phyloP scores from a whole-genome alignment of 2,329 filamentous ascomycete species.

The Beauveria scarabaeidicola region DNA sequence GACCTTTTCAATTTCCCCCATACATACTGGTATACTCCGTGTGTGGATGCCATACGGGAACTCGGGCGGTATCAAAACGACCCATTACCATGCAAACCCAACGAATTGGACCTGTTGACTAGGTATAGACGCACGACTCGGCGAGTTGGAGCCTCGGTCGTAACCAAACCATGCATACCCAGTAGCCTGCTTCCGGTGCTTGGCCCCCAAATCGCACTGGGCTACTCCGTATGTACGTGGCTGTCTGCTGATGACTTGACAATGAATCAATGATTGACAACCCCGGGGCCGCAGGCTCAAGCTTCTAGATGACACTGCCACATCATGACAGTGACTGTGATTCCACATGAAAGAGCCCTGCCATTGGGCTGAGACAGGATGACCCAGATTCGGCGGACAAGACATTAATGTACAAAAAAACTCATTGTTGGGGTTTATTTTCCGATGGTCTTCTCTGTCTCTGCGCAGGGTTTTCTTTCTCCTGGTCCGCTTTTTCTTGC shows the following conservation, averaged over 20 bases:
- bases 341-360: neutral
- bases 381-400: neutral
- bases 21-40: neutral
- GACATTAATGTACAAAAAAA: neutral
- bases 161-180: neutral
- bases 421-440: neutral
- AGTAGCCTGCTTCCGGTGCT: neutral
- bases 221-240: too few species aligned
- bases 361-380: conserved; percentile 1
- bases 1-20: neutral
- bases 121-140: neutral
- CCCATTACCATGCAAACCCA: neutral
- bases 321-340: neutral
- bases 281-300: neutral
- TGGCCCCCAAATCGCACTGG: conserved; percentile 1
- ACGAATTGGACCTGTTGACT: neutral
- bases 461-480: neutral
- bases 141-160: neutral
- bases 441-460: neutral
- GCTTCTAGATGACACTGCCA: neutral
- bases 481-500: neutral
- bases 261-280: neutral
- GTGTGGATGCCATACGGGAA: neutral
- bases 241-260: neutral
- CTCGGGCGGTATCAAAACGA: neutral